Percentiles rank a stretch among this genome's conserved stretches.
Conservation (phyloP, 176 grass and related monocot species). For the Oryza officinalis region DNA sequence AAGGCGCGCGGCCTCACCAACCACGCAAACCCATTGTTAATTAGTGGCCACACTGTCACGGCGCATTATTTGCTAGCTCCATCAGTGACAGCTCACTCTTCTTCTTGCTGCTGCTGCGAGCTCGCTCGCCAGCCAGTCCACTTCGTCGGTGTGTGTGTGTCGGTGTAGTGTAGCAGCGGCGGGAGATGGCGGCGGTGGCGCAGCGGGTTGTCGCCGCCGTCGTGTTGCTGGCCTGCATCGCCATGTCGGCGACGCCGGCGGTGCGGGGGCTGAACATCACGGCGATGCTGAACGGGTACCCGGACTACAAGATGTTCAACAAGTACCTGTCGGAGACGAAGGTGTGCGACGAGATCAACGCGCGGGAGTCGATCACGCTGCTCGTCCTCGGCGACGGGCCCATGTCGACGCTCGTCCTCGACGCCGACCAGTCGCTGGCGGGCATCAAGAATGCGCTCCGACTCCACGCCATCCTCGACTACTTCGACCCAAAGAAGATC, state of each 20-base stretch:
- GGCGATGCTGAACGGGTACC: slow-evolving; percentile 62
- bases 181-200: slow-evolving; percentile 24
- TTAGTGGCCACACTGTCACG: neutral
- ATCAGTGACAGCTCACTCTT: slow-evolving; percentile 10
- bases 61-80: neutral
- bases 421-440: slow-evolving; percentile 57
- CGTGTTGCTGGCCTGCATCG: slow-evolving; percentile 29
- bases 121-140: neutral
- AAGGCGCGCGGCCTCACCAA: neutral
- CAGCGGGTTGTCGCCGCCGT: neutral
- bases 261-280: slow-evolving; percentile 75
- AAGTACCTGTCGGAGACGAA: slow-evolving; percentile 81
- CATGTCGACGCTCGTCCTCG: slow-evolving; percentile 64
- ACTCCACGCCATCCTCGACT: slow-evolving; percentile 78
- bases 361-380: slow-evolving; percentile 61
- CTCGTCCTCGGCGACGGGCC: slow-evolving; percentile 69
- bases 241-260: neutral
- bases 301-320: slow-evolving; percentile 85
- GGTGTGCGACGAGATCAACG: slow-evolving; percentile 98
- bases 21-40: slow-evolving; percentile 22
- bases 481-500: slow-evolving; percentile 86
- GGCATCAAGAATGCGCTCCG: slow-evolving; percentile 92
- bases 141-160: neutral
- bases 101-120: neutral
- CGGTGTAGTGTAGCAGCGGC: neutral